Base-by-base conservation (phyloP, 2,329 filamentous ascomycete genomes). In the Neonectria neomacrospora region DNA sequence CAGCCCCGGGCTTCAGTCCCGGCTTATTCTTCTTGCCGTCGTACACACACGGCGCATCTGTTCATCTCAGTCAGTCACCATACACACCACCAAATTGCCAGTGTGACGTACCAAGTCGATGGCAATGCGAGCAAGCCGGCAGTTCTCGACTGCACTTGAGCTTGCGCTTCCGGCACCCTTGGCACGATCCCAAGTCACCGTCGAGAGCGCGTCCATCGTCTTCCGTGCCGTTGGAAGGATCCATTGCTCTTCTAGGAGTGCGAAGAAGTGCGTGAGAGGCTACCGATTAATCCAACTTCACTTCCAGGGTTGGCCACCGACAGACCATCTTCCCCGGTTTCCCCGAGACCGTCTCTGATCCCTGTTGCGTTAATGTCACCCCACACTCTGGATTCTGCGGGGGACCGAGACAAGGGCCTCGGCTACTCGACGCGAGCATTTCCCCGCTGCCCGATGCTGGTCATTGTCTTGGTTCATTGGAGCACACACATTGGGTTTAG, bases 151-250 rank as follows among this genome's bases (percentile, higher is more conserved):
- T 70, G 16, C 69, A 71, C 32, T 65, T 61, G 16, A 71, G 55
- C 20, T 71, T 71, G 9, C 69, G 65, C 52, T 66, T 57, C 1
- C 69, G 59, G 37, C 69, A 71, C 6, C 69, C 69, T 11, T 71
- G 69, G 30, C 69, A 72, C 11, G 66, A 67, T 7, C 58, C 58
- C 44, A 51, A 3, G n/a, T 61, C 58, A 18, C 30, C 39, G 0
- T 61, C 58, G n/a, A 45, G 16, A 44, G 23, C 9, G 8, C 45
- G 52, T 8, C 42, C 52, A n/a, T 20, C 50, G 10, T 61, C 58
- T n/a, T 56, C 58, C 3, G 11, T 8, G 5, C 16, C 12, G 28
- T 30, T 56, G 8, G 28, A 5, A 39, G 37, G 5, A 45, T 61
- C 44, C 58, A 55, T 61, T 1, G 16, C 16, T 37, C n/a, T 26